Conservation (phyloP, 2,329 filamentous ascomycete genomes). For the Fusarium falciforme region DNA sequence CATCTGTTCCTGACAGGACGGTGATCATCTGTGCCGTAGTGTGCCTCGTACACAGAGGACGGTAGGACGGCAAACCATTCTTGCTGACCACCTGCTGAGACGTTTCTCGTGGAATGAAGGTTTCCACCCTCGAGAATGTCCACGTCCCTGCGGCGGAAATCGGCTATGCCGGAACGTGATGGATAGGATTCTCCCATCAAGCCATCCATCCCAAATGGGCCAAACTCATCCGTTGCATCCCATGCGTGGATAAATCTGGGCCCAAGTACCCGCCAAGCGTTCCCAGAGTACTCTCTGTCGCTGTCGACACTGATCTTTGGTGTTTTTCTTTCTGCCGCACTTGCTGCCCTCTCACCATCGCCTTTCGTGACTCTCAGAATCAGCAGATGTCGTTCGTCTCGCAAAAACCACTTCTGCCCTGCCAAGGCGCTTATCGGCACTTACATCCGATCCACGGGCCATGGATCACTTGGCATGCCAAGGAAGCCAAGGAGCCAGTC, state of each 20-base stretch:
- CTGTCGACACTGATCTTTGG: background rate
- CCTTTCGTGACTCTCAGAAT: background rate
- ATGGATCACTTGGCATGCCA: conserved; percentile 35
- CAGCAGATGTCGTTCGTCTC: conserved; percentile 19
- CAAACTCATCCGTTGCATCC: conserved; percentile 9
- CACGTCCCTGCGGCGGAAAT: conserved; percentile 1
- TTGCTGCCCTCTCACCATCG: background rate
- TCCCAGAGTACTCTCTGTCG: background rate
- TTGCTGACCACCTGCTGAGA: background rate
- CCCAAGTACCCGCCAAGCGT: background rate
- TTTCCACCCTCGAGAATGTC: conserved; percentile 10
- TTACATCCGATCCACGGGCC: conserved; percentile 39
- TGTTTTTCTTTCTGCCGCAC: background rate
- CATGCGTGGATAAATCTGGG: conserved; percentile 9
- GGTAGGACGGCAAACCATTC: background rate
- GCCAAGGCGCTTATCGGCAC: conserved; percentile 45
- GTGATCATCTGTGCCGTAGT: background rate
- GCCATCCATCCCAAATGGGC: background rate
- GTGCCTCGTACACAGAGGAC: background rate
- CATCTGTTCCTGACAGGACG: background rate
- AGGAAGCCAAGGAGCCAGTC: conserved; percentile 30
- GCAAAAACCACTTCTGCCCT: conserved; percentile 21
- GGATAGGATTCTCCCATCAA: conserved; percentile 5
- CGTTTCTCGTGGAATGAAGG: background rate
- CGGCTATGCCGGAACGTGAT: conserved; percentile 5